Base-by-base conservation (phyloP, 140 eudicot genomes). In the Anethum foeniculum region DNA sequence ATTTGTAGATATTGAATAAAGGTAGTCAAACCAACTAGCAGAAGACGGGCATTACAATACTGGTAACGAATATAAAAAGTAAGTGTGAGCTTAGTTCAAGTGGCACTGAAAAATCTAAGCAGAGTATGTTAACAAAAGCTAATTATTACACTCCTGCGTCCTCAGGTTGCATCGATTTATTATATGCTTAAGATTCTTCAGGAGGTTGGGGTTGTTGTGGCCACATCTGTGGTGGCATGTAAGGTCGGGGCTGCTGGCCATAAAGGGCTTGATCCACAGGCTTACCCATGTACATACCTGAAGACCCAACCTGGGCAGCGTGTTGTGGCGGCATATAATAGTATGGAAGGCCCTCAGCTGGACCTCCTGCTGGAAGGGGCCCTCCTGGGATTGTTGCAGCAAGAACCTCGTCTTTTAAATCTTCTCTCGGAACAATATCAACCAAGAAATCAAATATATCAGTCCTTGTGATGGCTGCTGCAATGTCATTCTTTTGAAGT, bases 231-330 rank as follows among this genome's bases (percentile, higher is more conserved):
- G 76, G 87, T 62, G 83, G 65, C 87, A 83, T 84, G 65, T 86
- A 86, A 48, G 87, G 89, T 27, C 85, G 87, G 60, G 89, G 77
- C 62, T 86, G 89, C 64, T 86, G 89, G 54, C 87, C 87, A 48
- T 84, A 84, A 65, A 78, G 81, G 46, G 85, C 85, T 23, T 85
- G 87, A 80, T 86, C 87, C 60, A 81, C 85, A 11, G 89, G 89
- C 77, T 83, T 80, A 27, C 87, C 89, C 71, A 86, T 68, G 71
- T 21, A 83, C 87, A 81, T 78, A 74, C 83, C 89, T 18, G 89
- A 78, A 71, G 90, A 79, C 39, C 87, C 90, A 69, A 81, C 84
- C 36, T 77, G 85, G 27, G 90, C 87, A 52, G 76, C 82, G 67
- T 80, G 72, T 71, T 84, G 90, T 1, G 84, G 80, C 28, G 80